Conservation (phyloP, 2,329 filamentous ascomycete species). For the Clarireedia homoeocarpa region DNA sequence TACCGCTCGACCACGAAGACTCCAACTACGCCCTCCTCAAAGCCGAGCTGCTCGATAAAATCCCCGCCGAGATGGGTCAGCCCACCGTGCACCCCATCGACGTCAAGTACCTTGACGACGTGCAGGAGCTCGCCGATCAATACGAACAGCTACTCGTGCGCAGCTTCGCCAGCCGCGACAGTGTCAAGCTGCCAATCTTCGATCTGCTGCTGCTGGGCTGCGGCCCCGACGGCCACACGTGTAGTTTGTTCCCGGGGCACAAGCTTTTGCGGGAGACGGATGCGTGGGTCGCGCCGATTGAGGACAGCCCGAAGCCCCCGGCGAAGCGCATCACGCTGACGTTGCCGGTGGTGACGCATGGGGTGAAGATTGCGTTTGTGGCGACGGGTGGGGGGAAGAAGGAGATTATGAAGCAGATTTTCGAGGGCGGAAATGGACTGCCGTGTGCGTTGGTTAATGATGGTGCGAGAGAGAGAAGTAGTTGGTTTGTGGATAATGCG, state of each 20-base stretch:
- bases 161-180: conserved; percentile 85
- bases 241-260: conserved; percentile 90
- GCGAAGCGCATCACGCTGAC: conserved; percentile 85
- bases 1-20: conserved; percentile 83
- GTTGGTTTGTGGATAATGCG: conserved; percentile 87
- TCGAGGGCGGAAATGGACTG: conserved; percentile 65
- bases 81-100: conserved; percentile 79
- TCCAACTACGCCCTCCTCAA: conserved; percentile 91
- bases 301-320: conserved; percentile 92
- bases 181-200: conserved; percentile 89
- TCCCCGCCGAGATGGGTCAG: conserved; percentile 54
- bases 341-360: conserved; percentile 82
- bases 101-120: conserved; percentile 55
- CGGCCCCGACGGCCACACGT: conserved; percentile 94
- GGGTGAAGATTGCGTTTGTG: conserved; percentile 80
- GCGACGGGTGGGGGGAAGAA: conserved; percentile 86
- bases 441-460: conserved; percentile 87
- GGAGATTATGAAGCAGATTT: conserved; percentile 86
- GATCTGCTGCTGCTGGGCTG: conserved; percentile 90
- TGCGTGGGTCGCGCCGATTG: conserved; percentile 88
- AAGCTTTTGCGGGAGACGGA: conserved; percentile 75
- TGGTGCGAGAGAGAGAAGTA: conserved; percentile 74
- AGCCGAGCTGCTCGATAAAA: conserved; percentile 79
- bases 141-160: conserved; percentile 85
- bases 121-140: conserved; percentile 85